Evolutionary conservation across 768 basidiomycete genomes (phyloP).

Genomic region (Scleroderma bovista): DNA sequence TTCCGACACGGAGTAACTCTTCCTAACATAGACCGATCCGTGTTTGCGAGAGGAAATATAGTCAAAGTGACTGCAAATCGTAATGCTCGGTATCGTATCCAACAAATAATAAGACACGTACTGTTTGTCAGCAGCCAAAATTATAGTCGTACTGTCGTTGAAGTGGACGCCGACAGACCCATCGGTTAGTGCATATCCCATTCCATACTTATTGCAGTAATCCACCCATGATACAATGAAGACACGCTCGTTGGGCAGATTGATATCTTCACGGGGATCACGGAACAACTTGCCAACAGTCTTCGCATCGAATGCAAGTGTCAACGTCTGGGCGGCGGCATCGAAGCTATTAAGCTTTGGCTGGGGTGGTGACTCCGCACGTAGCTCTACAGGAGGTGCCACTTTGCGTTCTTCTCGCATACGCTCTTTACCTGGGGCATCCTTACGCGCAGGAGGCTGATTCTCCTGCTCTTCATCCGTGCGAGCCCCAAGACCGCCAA

Average conservation of each 20-base stretch:
- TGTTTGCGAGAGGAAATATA: constrained; percentile 68
- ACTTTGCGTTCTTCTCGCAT: constrained; percentile 19
- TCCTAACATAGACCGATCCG: constrained; percentile 65
- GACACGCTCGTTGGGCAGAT: constrained; percentile 61
- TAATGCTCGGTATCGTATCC: not conserved
- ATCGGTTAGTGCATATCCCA: constrained; percentile 96
- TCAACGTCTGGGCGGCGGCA: constrained; percentile 47
- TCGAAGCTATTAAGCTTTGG: constrained; percentile 57
- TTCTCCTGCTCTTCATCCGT: constrained; percentile 33
- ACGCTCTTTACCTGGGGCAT: constrained; percentile 28
- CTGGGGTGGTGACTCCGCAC: constrained; percentile 17
- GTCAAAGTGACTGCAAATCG: constrained; percentile 72
- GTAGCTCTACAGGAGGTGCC: constrained; percentile 10
- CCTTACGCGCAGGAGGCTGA: constrained; percentile 26
- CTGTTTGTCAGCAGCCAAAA: constrained; percentile 84
- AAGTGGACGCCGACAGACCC: constrained; percentile 94
- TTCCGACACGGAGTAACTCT: constrained; percentile 59
- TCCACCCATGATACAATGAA: constrained; percentile 99
- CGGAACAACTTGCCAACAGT: constrained; percentile 59
- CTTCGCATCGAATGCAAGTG: constrained; percentile 64
- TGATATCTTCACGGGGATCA: constrained; percentile 51
- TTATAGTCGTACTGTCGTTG: constrained; percentile 87
- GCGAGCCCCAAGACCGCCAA: constrained; percentile 20
- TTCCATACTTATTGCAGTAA: constrained; percentile 99
- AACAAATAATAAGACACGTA: constrained; percentile 33